Evolutionary conservation across 2,329 filamentous ascomycete species (phyloP).

Genomic region (Myriosclerotinia duriaeana): DNA sequence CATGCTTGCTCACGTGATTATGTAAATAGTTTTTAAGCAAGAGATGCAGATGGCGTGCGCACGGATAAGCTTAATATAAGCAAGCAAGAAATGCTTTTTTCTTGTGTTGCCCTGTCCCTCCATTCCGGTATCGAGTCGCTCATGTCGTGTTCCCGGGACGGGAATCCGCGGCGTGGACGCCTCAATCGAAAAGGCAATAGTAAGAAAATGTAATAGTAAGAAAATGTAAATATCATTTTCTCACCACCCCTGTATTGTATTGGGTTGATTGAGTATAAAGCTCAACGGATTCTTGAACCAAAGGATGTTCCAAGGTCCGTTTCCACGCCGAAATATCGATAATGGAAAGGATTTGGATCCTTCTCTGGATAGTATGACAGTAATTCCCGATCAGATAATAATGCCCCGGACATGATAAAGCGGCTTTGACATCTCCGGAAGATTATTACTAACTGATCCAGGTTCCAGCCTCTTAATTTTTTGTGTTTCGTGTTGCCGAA

Average conservation of each 20-base stretch:
- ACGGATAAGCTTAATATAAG: slow-evolving; percentile 25
- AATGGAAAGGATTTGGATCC: slow-evolving; percentile 12
- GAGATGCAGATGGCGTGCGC: slow-evolving; percentile 3
- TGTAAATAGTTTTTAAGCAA: background rate
- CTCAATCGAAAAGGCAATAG: background rate
- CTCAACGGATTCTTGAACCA: background rate
- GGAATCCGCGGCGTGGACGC: slow-evolving; percentile 1
- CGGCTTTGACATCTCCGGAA: slow-evolving; percentile 7
- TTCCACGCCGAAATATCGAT: background rate
- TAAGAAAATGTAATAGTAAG: background rate
- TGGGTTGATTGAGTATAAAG: background rate
- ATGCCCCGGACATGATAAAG: slow-evolving; percentile 7
- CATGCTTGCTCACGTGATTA: slow-evolving; percentile 8
- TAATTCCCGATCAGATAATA: slow-evolving; percentile 8
- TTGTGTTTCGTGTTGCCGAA: background rate
- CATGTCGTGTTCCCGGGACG: slow-evolving; percentile 24
- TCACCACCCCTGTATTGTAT: background rate
- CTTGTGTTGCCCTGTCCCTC: slow-evolving; percentile 5
- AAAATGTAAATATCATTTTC: slow-evolving; percentile 1
- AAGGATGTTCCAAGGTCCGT: background rate
- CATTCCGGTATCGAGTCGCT: slow-evolving; percentile 15
- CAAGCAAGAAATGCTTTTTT: slow-evolving; percentile 14
- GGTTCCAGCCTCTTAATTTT: slow-evolving; percentile 21
- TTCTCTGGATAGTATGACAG: background rate
- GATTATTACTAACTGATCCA: background rate